These are phyloP conservation scores for Inonotus hispidus DNA, from an alignment of 1,284 basidiomycete species.

Conservation along the genomic window DNA sequence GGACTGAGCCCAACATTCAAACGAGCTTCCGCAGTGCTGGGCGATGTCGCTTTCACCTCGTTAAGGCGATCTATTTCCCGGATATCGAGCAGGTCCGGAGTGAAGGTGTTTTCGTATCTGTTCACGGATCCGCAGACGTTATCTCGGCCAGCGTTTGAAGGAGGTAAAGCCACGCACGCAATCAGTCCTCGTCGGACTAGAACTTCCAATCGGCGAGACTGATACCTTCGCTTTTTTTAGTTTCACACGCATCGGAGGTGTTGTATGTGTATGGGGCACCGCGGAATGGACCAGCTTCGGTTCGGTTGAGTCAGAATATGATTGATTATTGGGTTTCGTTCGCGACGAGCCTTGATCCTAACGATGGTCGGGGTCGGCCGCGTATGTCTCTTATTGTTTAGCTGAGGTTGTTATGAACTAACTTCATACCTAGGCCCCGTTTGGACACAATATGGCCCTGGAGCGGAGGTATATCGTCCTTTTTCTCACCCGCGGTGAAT, in stretches of 20 bases:
- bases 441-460: neutral
- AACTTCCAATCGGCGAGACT: no score
- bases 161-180: conserved; percentile 28
- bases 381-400: neutral
- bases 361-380: conserved; percentile 37
- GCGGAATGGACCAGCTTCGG: conserved; percentile 25
- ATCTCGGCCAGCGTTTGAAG: conserved; percentile 22
- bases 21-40: conserved; percentile 37
- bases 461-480: conserved; percentile 24
- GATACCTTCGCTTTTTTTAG: conserved; percentile 23
- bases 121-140: conserved; percentile 39
- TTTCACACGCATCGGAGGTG: conserved; percentile 37
- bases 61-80: conserved; percentile 38
- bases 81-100: conserved; percentile 32
- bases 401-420: neutral
- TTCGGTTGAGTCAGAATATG: conserved; percentile 33
- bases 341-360: conserved; percentile 41
- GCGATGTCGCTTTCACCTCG: conserved; percentile 39
- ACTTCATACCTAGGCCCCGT: neutral
- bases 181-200: neutral
- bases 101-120: conserved; percentile 42
- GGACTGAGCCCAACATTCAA: conserved; percentile 40
- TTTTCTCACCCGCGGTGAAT: neutral
- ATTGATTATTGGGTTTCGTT: conserved; percentile 52
- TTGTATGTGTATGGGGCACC: conserved; percentile 35